phyloP scores from a whole-genome alignment of 1,284 basidiomycete species.

The Ustilago shanxiensis region DNA sequence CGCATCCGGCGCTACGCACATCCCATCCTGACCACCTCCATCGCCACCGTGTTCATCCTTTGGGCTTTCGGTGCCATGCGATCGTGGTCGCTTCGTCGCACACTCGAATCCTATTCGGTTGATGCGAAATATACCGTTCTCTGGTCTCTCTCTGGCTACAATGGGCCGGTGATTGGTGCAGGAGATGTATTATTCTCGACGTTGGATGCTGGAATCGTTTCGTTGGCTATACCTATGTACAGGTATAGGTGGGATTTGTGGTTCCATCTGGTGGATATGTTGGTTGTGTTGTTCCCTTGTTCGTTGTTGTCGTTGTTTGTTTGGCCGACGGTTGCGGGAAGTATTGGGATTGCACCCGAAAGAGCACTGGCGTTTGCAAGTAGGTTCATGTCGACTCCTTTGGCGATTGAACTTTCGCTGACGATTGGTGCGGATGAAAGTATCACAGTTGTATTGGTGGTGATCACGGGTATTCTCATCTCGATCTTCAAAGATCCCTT shows the following conservation, averaged over 20 bases:
- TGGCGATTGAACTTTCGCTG: conserved; percentile 59
- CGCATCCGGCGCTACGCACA: conserved; percentile 54
- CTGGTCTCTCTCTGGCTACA: conserved; percentile 48
- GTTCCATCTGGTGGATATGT: conserved; percentile 45
- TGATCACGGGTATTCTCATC: conserved; percentile 62
- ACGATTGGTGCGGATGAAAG: conserved; percentile 60
- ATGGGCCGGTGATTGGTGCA: conserved; percentile 59
- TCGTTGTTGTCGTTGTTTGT: conserved; percentile 51
- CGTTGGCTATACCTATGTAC: conserved; percentile 63
- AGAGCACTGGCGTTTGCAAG: conserved; percentile 52
- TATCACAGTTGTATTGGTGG: conserved; percentile 62
- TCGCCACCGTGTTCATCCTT: conserved; percentile 56
- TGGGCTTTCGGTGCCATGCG: conserved; percentile 57
- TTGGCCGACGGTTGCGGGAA: conserved; percentile 50
- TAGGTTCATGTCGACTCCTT: conserved; percentile 61
- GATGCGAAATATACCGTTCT: conserved; percentile 58
- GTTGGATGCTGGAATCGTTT: conserved; percentile 62
- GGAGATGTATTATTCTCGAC: conserved; percentile 60
- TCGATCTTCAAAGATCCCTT: conserved; percentile 62
- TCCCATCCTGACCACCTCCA: conserved; percentile 60
- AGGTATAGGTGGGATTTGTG: conserved; percentile 57
- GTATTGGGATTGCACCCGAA: conserved; percentile 48
- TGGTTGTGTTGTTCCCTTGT: conserved; percentile 52
- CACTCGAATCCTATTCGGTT: conserved; percentile 44
- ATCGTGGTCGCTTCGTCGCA: conserved; percentile 31